phyloP scores from a whole-genome alignment of 225 moss, liverwort and hornwort genomes.

The Physcomitrium patens region DNA sequence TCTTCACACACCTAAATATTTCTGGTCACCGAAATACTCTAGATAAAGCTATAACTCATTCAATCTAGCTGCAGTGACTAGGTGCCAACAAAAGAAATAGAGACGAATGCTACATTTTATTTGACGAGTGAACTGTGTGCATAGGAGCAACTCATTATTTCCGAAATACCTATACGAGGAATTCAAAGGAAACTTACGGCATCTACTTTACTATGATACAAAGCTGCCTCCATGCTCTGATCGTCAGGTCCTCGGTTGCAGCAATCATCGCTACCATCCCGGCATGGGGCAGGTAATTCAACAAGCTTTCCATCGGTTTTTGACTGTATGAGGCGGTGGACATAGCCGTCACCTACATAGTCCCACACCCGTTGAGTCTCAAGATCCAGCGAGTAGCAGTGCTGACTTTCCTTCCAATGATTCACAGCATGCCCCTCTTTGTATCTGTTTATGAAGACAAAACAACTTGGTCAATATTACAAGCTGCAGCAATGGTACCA shows the following conservation, averaged over 20 bases:
- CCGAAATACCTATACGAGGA: neutral
- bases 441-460: constrained; percentile 55
- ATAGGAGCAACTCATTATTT: neutral
- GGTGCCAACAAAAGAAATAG: neutral
- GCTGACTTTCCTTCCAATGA: constrained; percentile 93
- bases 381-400: constrained; percentile 95
- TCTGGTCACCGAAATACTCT: neutral
- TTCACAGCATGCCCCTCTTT: constrained; percentile 95
- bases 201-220: constrained; percentile 87
- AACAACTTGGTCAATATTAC: constrained; percentile 26
- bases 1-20: constrained; percentile 12
- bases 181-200: constrained; percentile 55
- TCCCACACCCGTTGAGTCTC: constrained; percentile 99
- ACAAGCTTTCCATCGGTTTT: constrained; percentile 98
- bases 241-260: constrained; percentile 87
- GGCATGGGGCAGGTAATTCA: constrained; percentile 88
- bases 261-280: constrained; percentile 93
- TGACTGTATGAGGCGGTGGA: constrained; percentile 93
- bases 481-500: constrained; percentile 3
- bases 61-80: neutral
- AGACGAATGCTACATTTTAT: neutral
- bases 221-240: constrained; percentile 76
- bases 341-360: constrained; percentile 97
- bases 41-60: neutral
- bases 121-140: neutral